Evolutionary conservation across 1,284 basidiomycete species (phyloP).

Genomic region (Boletus albobrunnescens): DNA sequence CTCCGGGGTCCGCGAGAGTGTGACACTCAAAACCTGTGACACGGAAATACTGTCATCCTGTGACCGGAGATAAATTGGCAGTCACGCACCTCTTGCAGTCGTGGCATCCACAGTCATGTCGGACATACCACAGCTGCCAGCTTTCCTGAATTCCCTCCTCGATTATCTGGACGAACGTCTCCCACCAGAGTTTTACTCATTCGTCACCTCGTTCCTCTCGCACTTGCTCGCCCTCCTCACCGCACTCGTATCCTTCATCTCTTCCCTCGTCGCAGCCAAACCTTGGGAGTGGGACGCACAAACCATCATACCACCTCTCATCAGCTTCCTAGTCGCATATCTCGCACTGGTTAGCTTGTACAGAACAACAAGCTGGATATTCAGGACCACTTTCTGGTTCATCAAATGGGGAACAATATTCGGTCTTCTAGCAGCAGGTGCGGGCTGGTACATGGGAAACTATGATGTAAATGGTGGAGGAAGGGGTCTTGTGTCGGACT

Average conservation of each 20-base stretch:
- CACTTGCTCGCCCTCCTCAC: conserved; percentile 49
- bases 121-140: conserved; percentile 26
- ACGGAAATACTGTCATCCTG: conserved; percentile 4
- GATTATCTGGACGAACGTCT: conserved; percentile 51
- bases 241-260: conserved; percentile 46
- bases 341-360: conserved; percentile 68
- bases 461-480: conserved; percentile 33
- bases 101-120: conserved; percentile 26
- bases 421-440: conserved; percentile 45
- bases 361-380: conserved; percentile 69
- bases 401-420: conserved; percentile 71
- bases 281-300: conserved; percentile 63
- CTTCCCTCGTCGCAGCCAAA: conserved; percentile 45
- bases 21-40: conserved; percentile 17
- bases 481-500: conserved; percentile 37
- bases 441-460: conserved; percentile 50
- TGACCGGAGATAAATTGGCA: conserved; percentile 12
- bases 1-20: conserved; percentile 6
- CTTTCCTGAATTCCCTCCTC: conserved; percentile 50
- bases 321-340: conserved; percentile 68
- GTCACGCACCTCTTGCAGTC: conserved; percentile 21
- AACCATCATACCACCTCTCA: conserved; percentile 65
- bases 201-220: conserved; percentile 50
- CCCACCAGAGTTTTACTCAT: conserved; percentile 51
- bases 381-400: conserved; percentile 62